phyloP scores from a whole-genome alignment of 2,329 filamentous ascomycete species.

The Penicillium sp. region DNA sequence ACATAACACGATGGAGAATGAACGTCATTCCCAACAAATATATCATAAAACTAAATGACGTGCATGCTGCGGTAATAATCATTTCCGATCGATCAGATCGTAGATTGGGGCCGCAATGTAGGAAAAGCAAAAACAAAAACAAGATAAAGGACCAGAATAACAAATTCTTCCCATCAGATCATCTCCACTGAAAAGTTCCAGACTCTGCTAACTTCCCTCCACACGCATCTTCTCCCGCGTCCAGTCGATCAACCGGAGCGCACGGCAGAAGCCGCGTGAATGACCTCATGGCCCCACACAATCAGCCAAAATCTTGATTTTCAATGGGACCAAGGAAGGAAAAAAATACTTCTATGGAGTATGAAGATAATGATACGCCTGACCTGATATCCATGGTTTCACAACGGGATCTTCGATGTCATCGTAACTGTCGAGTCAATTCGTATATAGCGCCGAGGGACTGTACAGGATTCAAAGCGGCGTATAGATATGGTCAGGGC shows the following conservation, averaged over 20 bases:
- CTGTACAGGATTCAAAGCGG: neutral
- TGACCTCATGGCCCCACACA: slow-evolving; percentile 22
- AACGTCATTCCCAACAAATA: neutral
- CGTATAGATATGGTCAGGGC: neutral
- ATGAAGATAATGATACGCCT: neutral
- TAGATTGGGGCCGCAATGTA: neutral
- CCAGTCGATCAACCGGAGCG: slow-evolving; percentile 17
- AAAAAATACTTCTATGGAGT: neutral
- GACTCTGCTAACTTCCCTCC: neutral
- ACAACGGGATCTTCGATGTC: neutral
- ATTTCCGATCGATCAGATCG: neutral
- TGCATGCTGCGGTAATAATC: slow-evolving; percentile 1
- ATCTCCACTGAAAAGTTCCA: neutral
- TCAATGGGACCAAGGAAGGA: neutral
- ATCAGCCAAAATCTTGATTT: slow-evolving; percentile 22
- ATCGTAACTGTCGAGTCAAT: neutral
- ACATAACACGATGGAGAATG: no score
- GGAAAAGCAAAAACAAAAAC: neutral
- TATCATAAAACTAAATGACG: neutral
- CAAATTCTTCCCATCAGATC: neutral
- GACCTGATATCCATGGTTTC: neutral
- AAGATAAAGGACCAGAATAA: neutral
- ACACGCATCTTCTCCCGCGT: neutral
- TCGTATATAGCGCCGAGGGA: neutral
- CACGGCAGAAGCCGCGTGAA: slow-evolving; percentile 23